Conservation (phyloP, 1,284 basidiomycete genomes). For the Mycocalia duriaeana region DNA sequence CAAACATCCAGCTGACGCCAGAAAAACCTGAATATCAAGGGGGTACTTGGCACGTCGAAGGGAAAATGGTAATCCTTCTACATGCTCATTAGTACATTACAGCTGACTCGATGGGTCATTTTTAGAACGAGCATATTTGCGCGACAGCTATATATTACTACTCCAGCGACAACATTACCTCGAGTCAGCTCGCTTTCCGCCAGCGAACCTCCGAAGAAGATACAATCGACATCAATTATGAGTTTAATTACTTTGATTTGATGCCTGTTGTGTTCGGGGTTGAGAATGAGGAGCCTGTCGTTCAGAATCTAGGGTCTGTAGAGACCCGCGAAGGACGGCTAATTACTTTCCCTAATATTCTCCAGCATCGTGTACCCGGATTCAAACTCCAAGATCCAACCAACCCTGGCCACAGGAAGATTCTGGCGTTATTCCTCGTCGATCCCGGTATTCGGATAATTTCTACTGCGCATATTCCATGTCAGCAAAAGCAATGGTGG, state of each 20-base stretch:
- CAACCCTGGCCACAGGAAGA: constrained; percentile 43
- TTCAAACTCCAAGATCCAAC: constrained; percentile 38
- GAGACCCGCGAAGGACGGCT: constrained; percentile 31
- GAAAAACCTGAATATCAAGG: constrained; percentile 33
- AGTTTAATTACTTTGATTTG: constrained; percentile 24
- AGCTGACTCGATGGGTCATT: background rate
- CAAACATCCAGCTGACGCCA: constrained; percentile 44
- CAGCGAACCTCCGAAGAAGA: constrained; percentile 9
- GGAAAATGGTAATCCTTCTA: constrained; percentile 22
- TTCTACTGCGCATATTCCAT: constrained; percentile 39
- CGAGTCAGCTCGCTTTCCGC: constrained; percentile 26
- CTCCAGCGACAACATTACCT: constrained; percentile 24
- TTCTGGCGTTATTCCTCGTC: constrained; percentile 45
- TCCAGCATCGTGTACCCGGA: constrained; percentile 39
- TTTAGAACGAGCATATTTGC: constrained; percentile 36
- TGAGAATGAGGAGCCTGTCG: constrained; percentile 12
- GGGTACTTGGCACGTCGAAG: constrained; percentile 36
- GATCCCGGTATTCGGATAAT: constrained; percentile 39
- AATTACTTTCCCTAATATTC: constrained; percentile 41
- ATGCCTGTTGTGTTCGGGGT: constrained; percentile 24
- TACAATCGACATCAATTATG: constrained; percentile 13
- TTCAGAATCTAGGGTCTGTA: constrained; percentile 31
- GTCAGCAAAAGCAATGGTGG: constrained; percentile 39
- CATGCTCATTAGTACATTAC: background rate
- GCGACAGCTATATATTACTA: constrained; percentile 34